phyloP scores from a whole-genome alignment of 805 yeast genomes.

The Suhomyces emberorum region DNA sequence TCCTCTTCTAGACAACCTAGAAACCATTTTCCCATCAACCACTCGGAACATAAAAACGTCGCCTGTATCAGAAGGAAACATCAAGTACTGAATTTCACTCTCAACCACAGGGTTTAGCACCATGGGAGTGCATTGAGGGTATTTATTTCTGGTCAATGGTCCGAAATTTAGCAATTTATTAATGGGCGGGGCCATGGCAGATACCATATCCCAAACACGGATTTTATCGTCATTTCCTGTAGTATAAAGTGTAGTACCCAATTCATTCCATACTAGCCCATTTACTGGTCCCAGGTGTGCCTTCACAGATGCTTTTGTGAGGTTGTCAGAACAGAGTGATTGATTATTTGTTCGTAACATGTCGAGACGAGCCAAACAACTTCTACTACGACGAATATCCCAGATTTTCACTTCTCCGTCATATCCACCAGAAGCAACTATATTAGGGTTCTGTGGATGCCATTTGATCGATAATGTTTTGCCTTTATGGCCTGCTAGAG shows the following conservation, averaged over 20 bases:
- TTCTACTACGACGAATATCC: conserved; percentile 74
- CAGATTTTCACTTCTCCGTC: conserved; percentile 80
- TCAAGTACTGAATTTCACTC: conserved; percentile 52
- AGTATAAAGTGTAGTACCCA: conserved; percentile 60
- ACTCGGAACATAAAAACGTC: conserved; percentile 59
- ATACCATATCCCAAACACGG: conserved; percentile 68
- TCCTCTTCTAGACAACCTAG: conserved; percentile 49
- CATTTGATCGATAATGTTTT: conserved; percentile 61
- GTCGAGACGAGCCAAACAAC: conserved; percentile 64
- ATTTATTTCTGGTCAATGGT: conserved; percentile 67
- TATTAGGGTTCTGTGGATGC: conserved; percentile 62
- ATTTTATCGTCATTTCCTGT: conserved; percentile 80
- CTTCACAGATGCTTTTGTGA: conserved; percentile 37
- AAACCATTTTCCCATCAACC: conserved; percentile 59
- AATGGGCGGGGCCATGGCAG: conserved; percentile 36
- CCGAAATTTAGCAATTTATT: conserved; percentile 75
- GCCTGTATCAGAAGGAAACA: conserved; percentile 76
- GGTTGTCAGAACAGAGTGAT: conserved; percentile 19
- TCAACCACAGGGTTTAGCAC: conserved; percentile 51
- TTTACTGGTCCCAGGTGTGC: conserved; percentile 81
- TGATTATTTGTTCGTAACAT: conserved; percentile 41
- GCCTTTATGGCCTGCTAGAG: conserved; percentile 59
- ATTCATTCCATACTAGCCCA: conserved; percentile 70
- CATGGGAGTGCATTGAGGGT: conserved; percentile 48
- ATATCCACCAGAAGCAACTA: conserved; percentile 75